Conservation (phyloP, 2,329 filamentous ascomycete genomes). For the Sporothrix brasiliensis region DNA sequence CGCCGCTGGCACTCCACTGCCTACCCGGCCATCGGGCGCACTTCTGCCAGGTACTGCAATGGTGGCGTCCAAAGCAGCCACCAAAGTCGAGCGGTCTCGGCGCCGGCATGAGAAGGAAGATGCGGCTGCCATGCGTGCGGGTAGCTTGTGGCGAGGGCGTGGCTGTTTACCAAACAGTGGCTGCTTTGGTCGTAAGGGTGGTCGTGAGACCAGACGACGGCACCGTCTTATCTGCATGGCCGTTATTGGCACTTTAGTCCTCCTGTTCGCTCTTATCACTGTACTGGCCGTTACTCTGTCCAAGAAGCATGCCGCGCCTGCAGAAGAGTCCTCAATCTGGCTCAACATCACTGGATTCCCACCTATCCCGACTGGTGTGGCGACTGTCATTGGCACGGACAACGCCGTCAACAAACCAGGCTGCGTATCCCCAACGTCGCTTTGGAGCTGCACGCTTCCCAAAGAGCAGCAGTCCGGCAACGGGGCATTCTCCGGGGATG, state of each 20-base stretch:
- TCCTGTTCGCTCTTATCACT: slow-evolving; percentile 60
- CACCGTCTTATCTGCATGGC: slow-evolving; percentile 60
- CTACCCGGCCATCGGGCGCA: slow-evolving; percentile 51
- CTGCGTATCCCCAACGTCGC: slow-evolving; percentile 70
- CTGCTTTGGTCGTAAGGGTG: slow-evolving; percentile 66
- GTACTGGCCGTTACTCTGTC: slow-evolving; percentile 62
- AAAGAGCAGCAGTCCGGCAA: slow-evolving; percentile 72
- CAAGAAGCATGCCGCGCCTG: slow-evolving; percentile 43
- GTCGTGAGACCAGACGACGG: slow-evolving; percentile 65
- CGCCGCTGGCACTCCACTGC: slow-evolving; percentile 43
- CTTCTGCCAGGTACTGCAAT: slow-evolving; percentile 44
- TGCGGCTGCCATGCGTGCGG: slow-evolving; percentile 57
- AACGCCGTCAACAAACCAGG: slow-evolving; percentile 64
- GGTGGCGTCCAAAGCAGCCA: slow-evolving; percentile 43
- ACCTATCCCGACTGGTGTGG: slow-evolving; percentile 79
- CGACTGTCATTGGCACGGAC: slow-evolving; percentile 75
- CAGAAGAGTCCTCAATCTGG: slow-evolving; percentile 59
- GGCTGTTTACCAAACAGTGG: slow-evolving; percentile 65
- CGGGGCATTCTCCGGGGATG: slow-evolving; percentile 63
- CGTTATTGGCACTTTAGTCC: slow-evolving; percentile 55
- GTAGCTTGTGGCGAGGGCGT: slow-evolving; percentile 67
- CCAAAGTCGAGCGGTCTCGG: slow-evolving; percentile 55
- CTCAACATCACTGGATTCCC: slow-evolving; percentile 85
- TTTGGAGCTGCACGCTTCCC: slow-evolving; percentile 87
- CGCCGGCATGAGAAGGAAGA: slow-evolving; percentile 69